Evolutionary conservation across 2,329 filamentous ascomycete species (phyloP), one percentile per base, ranked within the genome.

Genomic region (Claviceps citrina): DNA sequence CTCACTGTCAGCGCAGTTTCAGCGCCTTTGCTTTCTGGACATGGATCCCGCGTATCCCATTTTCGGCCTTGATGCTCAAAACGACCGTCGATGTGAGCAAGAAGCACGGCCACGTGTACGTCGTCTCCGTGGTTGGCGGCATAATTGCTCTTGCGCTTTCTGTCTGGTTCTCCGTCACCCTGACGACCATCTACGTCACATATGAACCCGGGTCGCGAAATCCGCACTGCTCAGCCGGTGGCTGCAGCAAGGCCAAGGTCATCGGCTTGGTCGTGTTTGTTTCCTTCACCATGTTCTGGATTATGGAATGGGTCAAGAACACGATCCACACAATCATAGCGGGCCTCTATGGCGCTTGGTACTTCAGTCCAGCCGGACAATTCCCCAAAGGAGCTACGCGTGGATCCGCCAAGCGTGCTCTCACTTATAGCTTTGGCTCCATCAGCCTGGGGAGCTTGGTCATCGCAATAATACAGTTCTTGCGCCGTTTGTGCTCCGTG

Each of bases 221-320:
- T 38, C 62, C 68, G 0, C 64, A 66, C 4, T 77, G 74, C 47
- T 60, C 63, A 3, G 58, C 60, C 10, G 40, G 49, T 22, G 71
- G 71, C 5, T 95, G 87, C 51, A 78, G 81, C 44, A 68, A 65
- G 5, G 84, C 67, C 38, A 89, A 79, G 47, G 83, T 95, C 33
- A 87, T 86, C 44, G 87, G 87, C 0, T 63, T 95, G 24, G 66
- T 93, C 5, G 83, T 81, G 15, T 95, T 93, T 56, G 73, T 86
- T 49, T 93, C 86, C 0, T 95, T 96, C 52, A 80, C 86, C 39
- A 84, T 79, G 61, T 95, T 93, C 63, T 96, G 89, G 89, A 78
- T 94, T 47, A 81, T 83, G 2, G 89, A 96, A 57, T 89, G 82
- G 71, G 65, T 95, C 50, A 95, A 95, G 66, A 94, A 93, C 61